Conservation (phyloP, 768 basidiomycete genomes). For the Leucosporidium creatinivorum region DNA sequence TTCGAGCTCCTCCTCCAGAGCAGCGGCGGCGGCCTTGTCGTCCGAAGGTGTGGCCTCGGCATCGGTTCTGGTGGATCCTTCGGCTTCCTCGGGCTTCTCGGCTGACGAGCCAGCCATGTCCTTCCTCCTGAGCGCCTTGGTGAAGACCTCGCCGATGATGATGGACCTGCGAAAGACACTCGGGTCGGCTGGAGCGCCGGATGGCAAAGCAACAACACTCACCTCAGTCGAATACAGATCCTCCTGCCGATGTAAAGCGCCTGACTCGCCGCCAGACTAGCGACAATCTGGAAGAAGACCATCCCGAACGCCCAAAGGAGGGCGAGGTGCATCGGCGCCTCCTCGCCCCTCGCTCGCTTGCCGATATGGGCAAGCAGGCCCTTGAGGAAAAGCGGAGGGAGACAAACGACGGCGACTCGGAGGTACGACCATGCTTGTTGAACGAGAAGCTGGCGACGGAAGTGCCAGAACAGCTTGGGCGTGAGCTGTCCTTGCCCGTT, state of each 20-base stretch:
- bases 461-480: slow-evolving; percentile 14
- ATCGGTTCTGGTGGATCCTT: too few species aligned
- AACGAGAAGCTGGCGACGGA: slow-evolving; percentile 9
- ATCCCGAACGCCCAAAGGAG: slow-evolving; percentile 43
- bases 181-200: too few species aligned
- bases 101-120: slow-evolving; percentile 40
- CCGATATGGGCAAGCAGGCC: slow-evolving; percentile 42
- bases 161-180: slow-evolving; percentile 41
- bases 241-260: slow-evolving; percentile 42
- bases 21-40: slow-evolving; percentile 2
- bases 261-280: slow-evolving; percentile 37
- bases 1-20: slow-evolving; percentile 8
- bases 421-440: slow-evolving; percentile 29
- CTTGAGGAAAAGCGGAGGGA: slow-evolving; percentile 44
- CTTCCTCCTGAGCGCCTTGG: slow-evolving; percentile 43
- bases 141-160: slow-evolving; percentile 44
- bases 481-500: slow-evolving; percentile 1
- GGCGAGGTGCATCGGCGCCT: slow-evolving; percentile 42
- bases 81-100: slow-evolving; percentile 1
- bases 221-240: slow-evolving; percentile 36
- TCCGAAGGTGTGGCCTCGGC: too few species aligned
- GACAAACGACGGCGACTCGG: slow-evolving; percentile 41
- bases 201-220: too few species aligned
- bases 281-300: slow-evolving; percentile 40
- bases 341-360: slow-evolving; percentile 36